Evolutionary conservation across 257 asterid species (phyloP), one percentile per base, ranked within the genome.

Genomic region (Gardenia jasminoides): DNA sequence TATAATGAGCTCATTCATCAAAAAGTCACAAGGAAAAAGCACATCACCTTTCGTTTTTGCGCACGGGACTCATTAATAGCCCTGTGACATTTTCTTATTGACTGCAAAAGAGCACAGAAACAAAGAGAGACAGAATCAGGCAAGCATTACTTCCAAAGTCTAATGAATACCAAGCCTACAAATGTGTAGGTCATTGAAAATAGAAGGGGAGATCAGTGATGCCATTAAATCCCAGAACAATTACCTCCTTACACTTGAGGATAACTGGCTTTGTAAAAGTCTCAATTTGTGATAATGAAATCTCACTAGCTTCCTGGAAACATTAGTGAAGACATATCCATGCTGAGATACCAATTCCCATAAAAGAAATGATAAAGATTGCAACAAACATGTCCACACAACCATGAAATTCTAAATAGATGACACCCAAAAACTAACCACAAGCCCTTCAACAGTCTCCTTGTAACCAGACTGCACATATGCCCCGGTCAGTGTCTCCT

Each of bases 61-160:
- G 89, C 97, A 76, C 98, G 99, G 70, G 98, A 92, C 84, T 89
- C 98, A 61, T 93, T 96, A 77, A 96, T 93, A 74, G 97, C 94
- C 88, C 99, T 89, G 78, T 96, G 97, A 82, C 90, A 88, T 85
- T 90, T 94, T 88, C 97, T 91, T 82, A 93, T 91, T 62, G 94
- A 91, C 99, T 96, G 94, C 75, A 85, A 83, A 80, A 72, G 65
- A 74, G 75, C 13, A 71, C 22, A 82, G 71, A 82, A 78, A 65
- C 44, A 75, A n/a, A 80, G 69, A 78, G 31, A 46, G 46, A 79
- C 70, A 19, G 28, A n/a, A 50, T 28, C 71, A 48, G 73, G 24
- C 26, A n/a, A 72, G 58, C 74, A 64, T 33, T 47, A 58, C 67
- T 72, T 61, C 44, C 33, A 43, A 43, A 36, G 41, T 36, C 41